Evolutionary conservation across 768 basidiomycete species (phyloP).

Genomic region (Tulasnella sp.): DNA sequence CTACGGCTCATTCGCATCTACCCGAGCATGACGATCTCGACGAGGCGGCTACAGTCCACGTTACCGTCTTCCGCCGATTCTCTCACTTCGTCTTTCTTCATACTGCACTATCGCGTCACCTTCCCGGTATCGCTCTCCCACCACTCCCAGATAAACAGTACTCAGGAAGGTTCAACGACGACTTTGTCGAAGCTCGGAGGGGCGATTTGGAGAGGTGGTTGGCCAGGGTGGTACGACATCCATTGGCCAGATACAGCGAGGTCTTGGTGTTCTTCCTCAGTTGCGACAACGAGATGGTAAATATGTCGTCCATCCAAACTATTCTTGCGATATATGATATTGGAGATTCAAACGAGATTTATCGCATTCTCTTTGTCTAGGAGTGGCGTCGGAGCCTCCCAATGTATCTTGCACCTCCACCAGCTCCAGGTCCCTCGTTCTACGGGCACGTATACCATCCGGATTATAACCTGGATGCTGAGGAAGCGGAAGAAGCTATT

Average conservation of each 20-base stretch:
- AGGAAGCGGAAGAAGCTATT: slow-evolving; percentile 52
- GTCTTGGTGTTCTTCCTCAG: slow-evolving; percentile 69
- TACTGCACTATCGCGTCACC: slow-evolving; percentile 51
- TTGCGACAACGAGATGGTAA: slow-evolving; percentile 62
- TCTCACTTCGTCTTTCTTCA: slow-evolving; percentile 77
- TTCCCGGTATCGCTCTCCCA: slow-evolving; percentile 69
- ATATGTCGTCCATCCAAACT: slow-evolving; percentile 25
- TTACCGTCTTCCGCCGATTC: slow-evolving; percentile 74
- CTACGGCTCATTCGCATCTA: background rate
- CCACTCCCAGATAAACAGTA: slow-evolving; percentile 82
- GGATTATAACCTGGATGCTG: slow-evolving; percentile 67
- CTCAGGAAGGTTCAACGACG: slow-evolving; percentile 64
- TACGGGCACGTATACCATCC: slow-evolving; percentile 76
- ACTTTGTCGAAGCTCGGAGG: slow-evolving; percentile 72
- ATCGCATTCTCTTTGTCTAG: slow-evolving; percentile 29
- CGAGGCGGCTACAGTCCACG: slow-evolving; percentile 33
- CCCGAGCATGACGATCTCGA: background rate
- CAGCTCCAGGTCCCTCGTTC: slow-evolving; percentile 63
- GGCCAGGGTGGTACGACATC: slow-evolving; percentile 57
- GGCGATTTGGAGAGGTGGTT: slow-evolving; percentile 77
- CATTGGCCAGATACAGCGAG: slow-evolving; percentile 67
- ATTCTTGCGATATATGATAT: background rate
- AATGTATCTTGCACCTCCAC: slow-evolving; percentile 32
- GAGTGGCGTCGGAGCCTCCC: slow-evolving; percentile 62
- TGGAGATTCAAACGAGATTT: background rate